Evolutionary conservation across 1,139 yeast species (phyloP).

Genomic region (Petasospora fabianii): DNA sequence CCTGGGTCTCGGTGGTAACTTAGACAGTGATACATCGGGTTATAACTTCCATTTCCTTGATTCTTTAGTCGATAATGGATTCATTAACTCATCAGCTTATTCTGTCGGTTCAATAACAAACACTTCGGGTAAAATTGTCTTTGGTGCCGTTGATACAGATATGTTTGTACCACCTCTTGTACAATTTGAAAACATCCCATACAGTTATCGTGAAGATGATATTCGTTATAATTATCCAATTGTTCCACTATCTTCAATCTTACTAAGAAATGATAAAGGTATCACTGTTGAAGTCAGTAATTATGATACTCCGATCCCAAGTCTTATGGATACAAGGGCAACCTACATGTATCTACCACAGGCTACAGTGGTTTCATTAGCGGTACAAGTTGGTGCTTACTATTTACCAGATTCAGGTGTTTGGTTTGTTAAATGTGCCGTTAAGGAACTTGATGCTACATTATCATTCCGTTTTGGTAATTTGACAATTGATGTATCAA

Average conservation of each 20-base stretch:
- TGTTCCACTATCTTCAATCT: slow-evolving; percentile 51
- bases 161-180: slow-evolving; percentile 45
- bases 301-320: slow-evolving; percentile 42
- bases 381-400: slow-evolving; percentile 71
- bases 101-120: slow-evolving; percentile 46
- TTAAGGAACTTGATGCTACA: slow-evolving; percentile 48
- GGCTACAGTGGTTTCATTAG: slow-evolving; percentile 56
- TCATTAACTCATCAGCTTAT: slow-evolving; percentile 48
- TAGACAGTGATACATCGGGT: slow-evolving; percentile 8
- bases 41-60: slow-evolving; percentile 9
- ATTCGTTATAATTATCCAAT: slow-evolving; percentile 45
- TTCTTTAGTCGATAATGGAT: slow-evolving; percentile 10
- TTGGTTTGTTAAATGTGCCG: slow-evolving; percentile 68
- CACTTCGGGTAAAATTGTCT: slow-evolving; percentile 41
- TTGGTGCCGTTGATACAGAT: slow-evolving; percentile 55
- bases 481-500: slow-evolving; percentile 49
- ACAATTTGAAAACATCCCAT: slow-evolving; percentile 47
- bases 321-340: slow-evolving; percentile 58
- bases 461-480: slow-evolving; percentile 55
- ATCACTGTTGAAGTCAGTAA: slow-evolving; percentile 33
- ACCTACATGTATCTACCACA: slow-evolving; percentile 56
- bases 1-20: slow-evolving; percentile 50
- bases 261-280: slow-evolving; percentile 41
- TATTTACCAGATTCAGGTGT: slow-evolving; percentile 45
- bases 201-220: slow-evolving; percentile 28